phyloP scores from a whole-genome alignment of 768 basidiomycete genomes.

The Daedaleopsis nitida region DNA sequence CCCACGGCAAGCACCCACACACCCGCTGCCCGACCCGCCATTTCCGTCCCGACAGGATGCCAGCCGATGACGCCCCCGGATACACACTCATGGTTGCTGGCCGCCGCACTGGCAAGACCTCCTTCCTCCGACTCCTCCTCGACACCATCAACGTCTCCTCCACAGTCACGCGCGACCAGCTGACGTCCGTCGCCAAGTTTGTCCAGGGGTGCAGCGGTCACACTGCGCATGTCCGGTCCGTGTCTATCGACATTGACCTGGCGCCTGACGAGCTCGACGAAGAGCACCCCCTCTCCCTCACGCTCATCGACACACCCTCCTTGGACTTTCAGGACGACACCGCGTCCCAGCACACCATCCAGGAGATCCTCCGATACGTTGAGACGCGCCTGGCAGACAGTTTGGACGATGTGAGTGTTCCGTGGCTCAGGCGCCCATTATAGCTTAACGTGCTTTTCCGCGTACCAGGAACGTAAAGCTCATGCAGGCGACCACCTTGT shows the following conservation, averaged over 20 bases:
- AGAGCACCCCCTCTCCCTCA: constrained; percentile 57
- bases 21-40: constrained; percentile 31
- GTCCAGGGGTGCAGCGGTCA: constrained; percentile 73
- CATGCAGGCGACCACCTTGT: constrained; percentile 75
- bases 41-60: constrained; percentile 21
- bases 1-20: constrained; percentile 27
- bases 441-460: constrained; percentile 20
- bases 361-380: constrained; percentile 70
- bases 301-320: constrained; percentile 82
- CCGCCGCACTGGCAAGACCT: constrained; percentile 82
- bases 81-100: constrained; percentile 83
- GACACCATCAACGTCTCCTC: constrained; percentile 75
- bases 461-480: constrained; percentile 67
- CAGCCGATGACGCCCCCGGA: constrained; percentile 40
- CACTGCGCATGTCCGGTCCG: constrained; percentile 70
- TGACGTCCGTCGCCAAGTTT: constrained; percentile 79
- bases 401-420: constrained; percentile 70
- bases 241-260: constrained; percentile 71
- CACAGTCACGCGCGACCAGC: constrained; percentile 69
- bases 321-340: constrained; percentile 72
- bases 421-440: constrained; percentile 22
- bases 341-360: constrained; percentile 61
- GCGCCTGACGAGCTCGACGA: constrained; percentile 50
- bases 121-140: constrained; percentile 82
- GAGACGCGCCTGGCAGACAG: constrained; percentile 75